Evolutionary conservation across 768 basidiomycete species (phyloP), one percentile per base, ranked within the genome.

Genomic region (Lentinus brumalis): DNA sequence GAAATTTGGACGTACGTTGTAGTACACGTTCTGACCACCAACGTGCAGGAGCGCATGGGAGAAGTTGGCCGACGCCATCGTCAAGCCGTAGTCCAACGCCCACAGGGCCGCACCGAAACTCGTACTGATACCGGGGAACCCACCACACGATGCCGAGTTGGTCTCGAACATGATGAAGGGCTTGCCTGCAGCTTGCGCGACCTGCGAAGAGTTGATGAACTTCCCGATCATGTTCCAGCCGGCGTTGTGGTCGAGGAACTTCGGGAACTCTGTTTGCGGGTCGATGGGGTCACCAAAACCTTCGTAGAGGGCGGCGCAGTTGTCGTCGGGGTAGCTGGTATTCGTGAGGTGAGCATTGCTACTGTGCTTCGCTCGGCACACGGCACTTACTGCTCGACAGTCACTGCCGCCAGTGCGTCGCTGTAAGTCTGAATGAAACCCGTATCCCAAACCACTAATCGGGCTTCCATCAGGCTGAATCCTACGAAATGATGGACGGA

Each of bases 151-250:
- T 0, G 81, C 83, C 8, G 80, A 78, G 64, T 81, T 82, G 40
- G 80, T 83, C 70, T 85, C 83, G 63, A 83, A 75, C 80, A 85
- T 82, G 53, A 81, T 65, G 59, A 83, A 72, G 35, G 79, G 79
- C 67, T 77, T 76, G 14, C 67, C 67, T 5, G 41, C 53, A 8
- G 72, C 66, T 52, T 75, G 70, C 9, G 78, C 77, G 47, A 70
- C 66, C 12, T 50, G 52, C 0, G 78, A 71, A 2, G 74, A 72
- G 40, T 72, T 74, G 5, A 77, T 47, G 69, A 82, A 83, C 9
- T 72, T 72, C 10, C 52, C 58, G 8, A 78, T 71, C 57, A 80
- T 71, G 21, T 64, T 55, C 7, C 70, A 60, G 1, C 76, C 77
- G 5, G 75, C 64, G 14, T 71, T 75, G 66, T 84, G 83, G 54